Evolutionary conservation across 352 stramenopile species (phyloP), one percentile per base, ranked within the genome.

Genomic region (Pythium brachiatum): DNA sequence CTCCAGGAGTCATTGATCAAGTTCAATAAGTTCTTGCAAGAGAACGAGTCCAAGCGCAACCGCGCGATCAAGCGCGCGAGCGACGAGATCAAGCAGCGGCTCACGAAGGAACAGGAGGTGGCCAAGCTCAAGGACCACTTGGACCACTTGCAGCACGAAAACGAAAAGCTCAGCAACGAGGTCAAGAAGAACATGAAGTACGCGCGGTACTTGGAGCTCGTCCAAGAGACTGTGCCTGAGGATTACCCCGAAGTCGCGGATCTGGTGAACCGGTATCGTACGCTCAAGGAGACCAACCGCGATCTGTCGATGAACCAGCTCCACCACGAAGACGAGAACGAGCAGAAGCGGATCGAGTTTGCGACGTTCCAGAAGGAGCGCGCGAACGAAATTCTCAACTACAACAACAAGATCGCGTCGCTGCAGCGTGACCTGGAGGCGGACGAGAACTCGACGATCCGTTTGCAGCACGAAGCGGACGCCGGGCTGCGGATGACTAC

Each of bases 1-100:
- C 74, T 98, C 46, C 92, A 98, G 67, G 91, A 98, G 53, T 97
- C 88, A 23, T 81, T 98, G 34, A 98, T 98, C 74, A 97, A 98
- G 70, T 98, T 98, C 76, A 98, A 98, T 79, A 98, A 98, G 62
- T 96, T 96, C 65, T 74, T 96, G 9, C 83, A 98, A 65, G 92
- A 98, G 55, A 98, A 98, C 70, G 94, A 98, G 66, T 96, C 80
- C 25, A 98, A 98, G 68, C 83, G 94, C 23, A 97, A 97, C 60
- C 88, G 94, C 0, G 94, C 94, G 12, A 84, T 97, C 44, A 97
- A 97, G 67, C 76, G 93, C 26, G 88, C 88, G 23, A 89, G 79
- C 25, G 93, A 98, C 43, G 94, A 98, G 70, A 87, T 94, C 62
- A 98, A 97, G 71, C 88, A 97, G 68, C 77, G 86, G 0, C 59